Base-by-base conservation (phyloP, 2,329 filamentous ascomycete species). In the Trichoderma sp. region DNA sequence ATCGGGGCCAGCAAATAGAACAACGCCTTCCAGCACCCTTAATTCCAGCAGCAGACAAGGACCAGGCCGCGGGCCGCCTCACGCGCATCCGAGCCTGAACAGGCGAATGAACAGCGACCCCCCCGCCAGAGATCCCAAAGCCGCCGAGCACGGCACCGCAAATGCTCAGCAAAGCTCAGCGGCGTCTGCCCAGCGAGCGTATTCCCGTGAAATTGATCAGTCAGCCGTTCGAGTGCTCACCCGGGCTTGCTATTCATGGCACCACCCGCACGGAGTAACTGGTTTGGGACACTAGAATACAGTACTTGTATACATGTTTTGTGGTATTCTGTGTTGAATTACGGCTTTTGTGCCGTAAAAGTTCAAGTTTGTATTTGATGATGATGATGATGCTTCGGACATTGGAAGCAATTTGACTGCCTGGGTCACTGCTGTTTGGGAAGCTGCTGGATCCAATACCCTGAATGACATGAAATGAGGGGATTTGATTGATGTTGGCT, bases 41-140 rank as follows among this genome's bases (percentile, higher is more conserved):
- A 49, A 59, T 59, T 67, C 63, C 55, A 58, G 33, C 57, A 52
- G 53, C 37, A 13, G 63, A 59, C 63, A 66, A 35, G 37, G 40
- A 58, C 53, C 40, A 29, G 19, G 53, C 62, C 49, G 63, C 63
- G 53, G 63, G 35, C 40, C 63, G 55, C 53, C 19, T 59, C 53
- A n/a, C 49, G 63, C 63, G 52, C 55, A 57, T 67, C 63, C 63
- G 63, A 24, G 63, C 55, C 63, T 40, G 63, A 24, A 40, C 40
- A 35, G n/a, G 21, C 40, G 27, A 33, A 16, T n/a, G 40, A 31
- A 31, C 16, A 43, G 40, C 40, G n/a, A 43, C 16, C 63, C 40
- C 53, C 55, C 63, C 55, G 27, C 10, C 37, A 40, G 27, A 59
- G 55, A 40, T 40, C 40, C 55, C 47, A 52, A 58, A 58, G 52